Conservation (phyloP, 2,329 filamentous ascomycete species). For the Pestalotiopsis sp. region DNA sequence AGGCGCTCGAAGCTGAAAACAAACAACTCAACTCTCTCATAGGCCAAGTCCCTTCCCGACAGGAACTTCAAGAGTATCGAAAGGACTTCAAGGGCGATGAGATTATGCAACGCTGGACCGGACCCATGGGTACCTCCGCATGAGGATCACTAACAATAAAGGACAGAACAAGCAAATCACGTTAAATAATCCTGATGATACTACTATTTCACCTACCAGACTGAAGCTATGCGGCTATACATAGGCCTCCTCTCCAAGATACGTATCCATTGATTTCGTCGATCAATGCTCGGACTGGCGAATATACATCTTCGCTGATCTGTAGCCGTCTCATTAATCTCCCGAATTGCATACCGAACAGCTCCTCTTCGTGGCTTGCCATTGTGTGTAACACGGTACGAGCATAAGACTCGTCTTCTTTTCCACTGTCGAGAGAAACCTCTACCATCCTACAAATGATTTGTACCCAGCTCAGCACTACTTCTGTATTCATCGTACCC, state of each 20-base stretch:
- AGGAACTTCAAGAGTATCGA: neutral
- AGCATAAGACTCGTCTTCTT: conserved; percentile 4
- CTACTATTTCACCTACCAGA: neutral
- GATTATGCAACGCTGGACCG: conserved; percentile 14
- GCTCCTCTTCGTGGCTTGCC: neutral
- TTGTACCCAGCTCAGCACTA: conserved; percentile 36
- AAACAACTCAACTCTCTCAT: conserved; percentile 19
- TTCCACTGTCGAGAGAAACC: conserved; percentile 21
- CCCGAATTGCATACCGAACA: neutral
- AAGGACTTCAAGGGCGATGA: conserved; percentile 2
- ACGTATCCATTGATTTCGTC: neutral
- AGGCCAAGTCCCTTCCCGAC: neutral
- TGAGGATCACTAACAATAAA: neutral
- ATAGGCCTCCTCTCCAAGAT: neutral
- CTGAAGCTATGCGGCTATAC: neutral
- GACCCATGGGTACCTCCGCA: neutral
- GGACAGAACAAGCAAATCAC: neutral
- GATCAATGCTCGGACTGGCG: conserved; percentile 4
- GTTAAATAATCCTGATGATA: too few relatives aligned
- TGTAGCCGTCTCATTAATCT: conserved; percentile 11
- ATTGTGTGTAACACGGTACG: neutral
- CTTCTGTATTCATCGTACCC: conserved; percentile 29
- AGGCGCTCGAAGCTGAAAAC: conserved; percentile 24
- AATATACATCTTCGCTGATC: conserved; percentile 3
- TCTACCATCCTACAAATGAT: conserved; percentile 35